Evolutionary conservation across 129 eudicot genomes (phyloP), one percentile per base, ranked within the genome.

Genomic region (Centella asiatica): DNA sequence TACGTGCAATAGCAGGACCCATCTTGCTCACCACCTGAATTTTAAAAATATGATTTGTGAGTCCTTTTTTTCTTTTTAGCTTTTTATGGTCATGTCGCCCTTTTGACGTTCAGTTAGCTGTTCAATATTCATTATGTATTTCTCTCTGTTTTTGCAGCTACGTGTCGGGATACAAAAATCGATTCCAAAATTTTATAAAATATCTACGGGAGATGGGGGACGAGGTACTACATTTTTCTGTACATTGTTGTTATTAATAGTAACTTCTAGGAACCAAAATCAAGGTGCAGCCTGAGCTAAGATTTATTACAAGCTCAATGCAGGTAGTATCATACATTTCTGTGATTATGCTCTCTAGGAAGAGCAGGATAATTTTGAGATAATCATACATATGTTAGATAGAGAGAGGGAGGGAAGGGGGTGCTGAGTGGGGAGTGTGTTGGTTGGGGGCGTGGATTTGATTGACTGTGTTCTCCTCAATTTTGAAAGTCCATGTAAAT

Each of bases 141-240:
- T 76, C 27, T 55, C 57, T 20, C 10, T 19, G 37, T 71, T 62
- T 68, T 59, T 83, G 81, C 85, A 90, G 97, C 27, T 90, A 90
- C 53, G 90, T 90, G 42, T 90, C 97, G 22, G 97, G 97, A 71
- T 90, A 90, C 64, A 90, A 90, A 66, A 90, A 86, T 64, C 72
- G 97, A 67, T 86, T 90, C 78, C 97, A 90, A 74, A 90, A 90
- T 78, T 90, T 90, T 65, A 90, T 90, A 60, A 90, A 61, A 72
- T 83, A 90, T 73, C 81, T 90, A 15, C 85, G 97, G 0, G 97
- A 90, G 78, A 86, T 90, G 97, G 97, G 97, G 25, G 97, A 90
- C 53, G 97, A 90, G 97, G 97, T 90, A 81, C 69, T 90, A 81
- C 69, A 42, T 59, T 54, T 17, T 36, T 23, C 27, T 1, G 40